Conservation (phyloP, 192 early-diverging fungal species). For the Thamnidium elegans region DNA sequence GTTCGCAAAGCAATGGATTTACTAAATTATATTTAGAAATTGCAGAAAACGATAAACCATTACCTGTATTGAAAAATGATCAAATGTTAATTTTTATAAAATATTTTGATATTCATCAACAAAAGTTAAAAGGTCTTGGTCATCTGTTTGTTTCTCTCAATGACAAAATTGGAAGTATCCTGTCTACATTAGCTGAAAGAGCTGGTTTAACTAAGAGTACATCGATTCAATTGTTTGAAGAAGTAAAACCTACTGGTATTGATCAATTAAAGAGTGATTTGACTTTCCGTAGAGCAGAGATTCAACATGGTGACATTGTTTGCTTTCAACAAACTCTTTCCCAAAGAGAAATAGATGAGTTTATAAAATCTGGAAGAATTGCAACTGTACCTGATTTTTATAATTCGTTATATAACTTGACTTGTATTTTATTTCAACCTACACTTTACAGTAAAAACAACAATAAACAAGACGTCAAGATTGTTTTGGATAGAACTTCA, state of each 20-base stretch:
- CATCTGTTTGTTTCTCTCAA: constrained; percentile 7
- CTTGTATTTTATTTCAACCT: neutral
- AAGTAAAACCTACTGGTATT: constrained; percentile 6
- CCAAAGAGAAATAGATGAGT: constrained; percentile 12
- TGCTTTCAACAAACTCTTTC: constrained; percentile 8
- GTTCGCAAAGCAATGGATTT: constrained; percentile 10
- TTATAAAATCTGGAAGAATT: neutral
- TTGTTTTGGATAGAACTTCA: constrained; percentile 57
- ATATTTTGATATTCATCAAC: constrained; percentile 70
- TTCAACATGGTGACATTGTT: constrained; percentile 21
- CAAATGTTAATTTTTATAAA: constrained; percentile 79
- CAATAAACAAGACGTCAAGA: neutral
- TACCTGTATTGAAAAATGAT: constrained; percentile 16
- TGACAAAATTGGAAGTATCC: constrained; percentile 5
- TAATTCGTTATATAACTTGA: neutral
- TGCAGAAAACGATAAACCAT: neutral
- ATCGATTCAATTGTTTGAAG: constrained; percentile 7
- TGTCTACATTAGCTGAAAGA: neutral
- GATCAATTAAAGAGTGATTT: neutral
- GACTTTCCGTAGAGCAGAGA: constrained; percentile 9
- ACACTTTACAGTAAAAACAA: constrained; percentile 29
- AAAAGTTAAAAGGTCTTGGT: constrained; percentile 41
- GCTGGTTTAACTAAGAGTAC: neutral
- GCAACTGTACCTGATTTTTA: constrained; percentile 7
- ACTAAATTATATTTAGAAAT: constrained; percentile 29